Evolutionary conservation across 2,329 filamentous ascomycete genomes (phyloP).

Genomic region (Fusarium guadeloupense): DNA sequence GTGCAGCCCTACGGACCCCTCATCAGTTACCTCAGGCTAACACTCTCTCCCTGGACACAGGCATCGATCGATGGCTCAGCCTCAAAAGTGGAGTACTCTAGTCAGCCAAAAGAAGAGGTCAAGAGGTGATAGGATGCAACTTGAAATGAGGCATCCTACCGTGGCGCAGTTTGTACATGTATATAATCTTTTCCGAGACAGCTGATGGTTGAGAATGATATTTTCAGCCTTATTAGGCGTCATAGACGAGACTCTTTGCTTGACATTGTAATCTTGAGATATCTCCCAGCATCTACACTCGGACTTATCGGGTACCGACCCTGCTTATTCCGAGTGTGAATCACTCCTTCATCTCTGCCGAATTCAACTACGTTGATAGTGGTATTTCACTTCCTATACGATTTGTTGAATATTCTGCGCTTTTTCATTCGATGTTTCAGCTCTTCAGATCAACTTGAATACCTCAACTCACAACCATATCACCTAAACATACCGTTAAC

Average conservation of each 20-base stretch:
- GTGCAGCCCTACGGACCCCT: constrained; percentile 10
- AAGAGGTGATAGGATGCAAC: not conserved
- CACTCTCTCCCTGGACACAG: no score
- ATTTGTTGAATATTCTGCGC: no score
- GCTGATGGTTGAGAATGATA: not conserved
- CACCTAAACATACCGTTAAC: no score
- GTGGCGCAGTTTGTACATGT: not conserved
- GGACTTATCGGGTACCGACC: constrained; percentile 11
- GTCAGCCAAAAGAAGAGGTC: not conserved
- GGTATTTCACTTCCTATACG: no score
- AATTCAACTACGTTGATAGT: no score
- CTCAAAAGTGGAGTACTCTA: constrained; percentile 11
- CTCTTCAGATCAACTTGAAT: no score
- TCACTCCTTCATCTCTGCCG: no score
- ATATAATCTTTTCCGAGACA: not conserved
- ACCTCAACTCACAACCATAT: no score
- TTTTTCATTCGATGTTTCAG: no score
- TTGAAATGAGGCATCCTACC: not conserved
- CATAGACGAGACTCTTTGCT: not conserved
- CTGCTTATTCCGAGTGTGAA: not conserved
- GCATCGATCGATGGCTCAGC: constrained; percentile 10
- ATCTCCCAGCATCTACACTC: not conserved
- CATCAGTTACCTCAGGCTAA: not conserved
- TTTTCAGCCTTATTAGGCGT: constrained; percentile 13
- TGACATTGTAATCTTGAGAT: not conserved